Conservation (phyloP, 768 basidiomycete genomes). For the Amanita brunnescens region DNA sequence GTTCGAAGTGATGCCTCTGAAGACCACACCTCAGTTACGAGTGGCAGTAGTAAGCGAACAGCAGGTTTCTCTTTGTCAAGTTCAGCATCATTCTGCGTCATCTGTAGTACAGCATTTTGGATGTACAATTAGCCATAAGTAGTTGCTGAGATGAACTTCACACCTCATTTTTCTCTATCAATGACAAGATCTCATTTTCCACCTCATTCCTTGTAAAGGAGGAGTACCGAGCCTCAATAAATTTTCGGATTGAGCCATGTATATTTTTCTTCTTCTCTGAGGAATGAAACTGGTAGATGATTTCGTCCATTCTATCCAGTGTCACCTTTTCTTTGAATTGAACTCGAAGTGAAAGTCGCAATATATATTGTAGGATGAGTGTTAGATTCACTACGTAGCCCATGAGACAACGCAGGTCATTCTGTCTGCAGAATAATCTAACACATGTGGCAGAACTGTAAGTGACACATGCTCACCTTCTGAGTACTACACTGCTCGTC, state of each 20-base stretch:
- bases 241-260: not conserved
- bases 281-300: not conserved
- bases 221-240: not conserved
- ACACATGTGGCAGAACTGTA: too few relatives aligned
- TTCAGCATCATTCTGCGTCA: not conserved
- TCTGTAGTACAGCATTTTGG: not conserved
- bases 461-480: not conserved
- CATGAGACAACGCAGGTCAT: not conserved
- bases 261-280: not conserved
- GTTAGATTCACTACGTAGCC: conserved; percentile 2
- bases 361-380: not conserved
- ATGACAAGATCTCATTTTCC: not conserved
- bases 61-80: not conserved
- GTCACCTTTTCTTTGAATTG: not conserved
- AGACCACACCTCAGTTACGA: not conserved
- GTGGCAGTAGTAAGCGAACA: not conserved
- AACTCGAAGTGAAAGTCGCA: not conserved
- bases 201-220: not conserved
- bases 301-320: not conserved
- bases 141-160: not conserved
- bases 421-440: not conserved
- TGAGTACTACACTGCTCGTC: not conserved
- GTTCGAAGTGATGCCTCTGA: too few relatives aligned
- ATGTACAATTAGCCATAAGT: not conserved
- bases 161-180: not conserved